These are phyloP conservation scores for Warburgia ugandensis DNA, from an alignment of 164 flowering plant species.

Conservation along the genomic window DNA sequence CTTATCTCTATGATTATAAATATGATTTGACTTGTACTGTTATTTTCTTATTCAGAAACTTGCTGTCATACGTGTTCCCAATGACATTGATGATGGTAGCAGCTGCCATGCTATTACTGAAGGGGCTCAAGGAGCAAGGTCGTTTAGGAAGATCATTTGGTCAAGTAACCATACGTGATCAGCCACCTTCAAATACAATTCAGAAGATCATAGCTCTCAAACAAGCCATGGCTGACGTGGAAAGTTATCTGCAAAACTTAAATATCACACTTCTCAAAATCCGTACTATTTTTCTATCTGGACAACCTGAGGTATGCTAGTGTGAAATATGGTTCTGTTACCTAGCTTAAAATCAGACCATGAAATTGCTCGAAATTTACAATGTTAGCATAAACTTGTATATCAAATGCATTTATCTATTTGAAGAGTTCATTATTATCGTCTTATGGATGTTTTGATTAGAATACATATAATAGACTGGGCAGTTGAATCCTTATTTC, in stretches of 20 bases:
- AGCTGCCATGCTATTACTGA: slow-evolving; percentile 55
- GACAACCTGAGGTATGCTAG: slow-evolving; percentile 85
- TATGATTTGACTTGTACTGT: slow-evolving; percentile 1
- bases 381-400: no score
- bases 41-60: slow-evolving; percentile 44
- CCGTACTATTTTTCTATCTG: slow-evolving; percentile 73
- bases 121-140: slow-evolving; percentile 90
- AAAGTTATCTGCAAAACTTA: slow-evolving; percentile 65
- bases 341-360: no score
- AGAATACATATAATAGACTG: no score
- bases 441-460: no score
- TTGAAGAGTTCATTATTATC: no score
- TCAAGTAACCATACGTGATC: slow-evolving; percentile 75
- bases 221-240: slow-evolving; percentile 81
- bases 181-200: slow-evolving; percentile 92
- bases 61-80: slow-evolving; percentile 69
- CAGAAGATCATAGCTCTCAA: slow-evolving; percentile 85
- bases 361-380: no score
- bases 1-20: neutral
- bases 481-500: no score
- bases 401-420: no score
- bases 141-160: slow-evolving; percentile 89
- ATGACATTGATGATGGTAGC: slow-evolving; percentile 50
- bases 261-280: slow-evolving; percentile 71
- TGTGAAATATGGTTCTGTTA: no score